phyloP scores from a whole-genome alignment of 345 rosid genomes.

The Eucalyptus marginata region DNA sequence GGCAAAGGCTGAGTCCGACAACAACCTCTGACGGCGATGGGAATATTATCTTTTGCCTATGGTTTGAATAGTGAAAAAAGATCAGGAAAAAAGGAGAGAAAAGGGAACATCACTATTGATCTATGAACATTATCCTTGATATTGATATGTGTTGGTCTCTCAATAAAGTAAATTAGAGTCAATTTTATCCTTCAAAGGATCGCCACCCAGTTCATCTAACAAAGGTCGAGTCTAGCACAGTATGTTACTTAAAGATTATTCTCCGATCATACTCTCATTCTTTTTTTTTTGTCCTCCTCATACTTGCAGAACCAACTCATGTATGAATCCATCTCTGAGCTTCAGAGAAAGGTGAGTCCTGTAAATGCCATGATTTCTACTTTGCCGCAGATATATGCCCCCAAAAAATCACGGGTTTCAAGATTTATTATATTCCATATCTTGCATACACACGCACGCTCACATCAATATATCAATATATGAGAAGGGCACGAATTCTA shows the following conservation, averaged over 20 bases:
- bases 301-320: conserved; percentile 62
- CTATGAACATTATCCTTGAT: neutral
- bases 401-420: neutral
- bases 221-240: neutral
- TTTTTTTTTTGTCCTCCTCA: neutral
- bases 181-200: neutral
- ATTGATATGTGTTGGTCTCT: neutral
- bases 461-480: too few species aligned
- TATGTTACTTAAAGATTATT: neutral
- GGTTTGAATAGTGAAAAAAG: neutral
- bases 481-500: neutral
- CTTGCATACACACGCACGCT: neutral
- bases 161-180: neutral
- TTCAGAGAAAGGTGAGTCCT: conserved; percentile 63
- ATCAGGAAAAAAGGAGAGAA: neutral
- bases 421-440: neutral
- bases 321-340: conserved; percentile 68
- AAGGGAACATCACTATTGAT: neutral
- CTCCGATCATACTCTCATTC: neutral
- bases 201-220: neutral
- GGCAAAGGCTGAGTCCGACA: neutral
- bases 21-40: neutral
- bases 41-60: neutral
- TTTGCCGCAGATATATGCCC: neutral
- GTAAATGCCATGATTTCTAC: neutral